Percentiles rank a stretch among this genome's conserved stretches.
These are phyloP conservation scores for Schizopora paradoxa DNA, from an alignment of 1,284 basidiomycete species.

Conservation along the genomic window DNA sequence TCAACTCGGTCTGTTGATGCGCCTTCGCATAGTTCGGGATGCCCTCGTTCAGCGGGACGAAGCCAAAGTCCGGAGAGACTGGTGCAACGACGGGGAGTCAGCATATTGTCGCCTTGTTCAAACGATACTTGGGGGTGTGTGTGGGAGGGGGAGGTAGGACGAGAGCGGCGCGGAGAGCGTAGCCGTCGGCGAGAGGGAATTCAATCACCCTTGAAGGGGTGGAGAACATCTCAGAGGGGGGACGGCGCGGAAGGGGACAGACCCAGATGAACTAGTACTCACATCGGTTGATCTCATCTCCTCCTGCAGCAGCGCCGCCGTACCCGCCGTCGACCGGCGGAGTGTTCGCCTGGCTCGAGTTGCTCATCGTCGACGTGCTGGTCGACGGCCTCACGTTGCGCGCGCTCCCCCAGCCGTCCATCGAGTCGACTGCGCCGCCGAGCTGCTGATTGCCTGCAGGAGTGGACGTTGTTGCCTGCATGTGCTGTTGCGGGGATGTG, in stretches of 20 bases:
- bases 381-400: conserved; percentile 61
- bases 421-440: conserved; percentile 36
- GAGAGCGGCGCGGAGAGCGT: not conserved
- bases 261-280: conserved; percentile 44
- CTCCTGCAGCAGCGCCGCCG: conserved; percentile 49
- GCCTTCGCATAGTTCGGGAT: conserved; percentile 63
- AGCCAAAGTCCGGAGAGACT: conserved; percentile 81
- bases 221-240: conserved; percentile 29
- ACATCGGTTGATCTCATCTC: conserved; percentile 75
- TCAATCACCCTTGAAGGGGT: conserved; percentile 16
- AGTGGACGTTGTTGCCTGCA: too few relatives aligned
- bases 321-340: conserved; percentile 57
- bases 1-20: conserved; percentile 37
- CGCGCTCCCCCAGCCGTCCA: conserved; percentile 26
- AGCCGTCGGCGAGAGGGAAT: too few relatives aligned
- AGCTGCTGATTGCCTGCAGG: conserved; percentile 35
- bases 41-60: conserved; percentile 70
- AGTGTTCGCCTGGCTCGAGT: conserved; percentile 72
- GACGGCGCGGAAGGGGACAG: conserved; percentile 23
- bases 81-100: conserved; percentile 39
- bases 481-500: conserved; percentile 10
- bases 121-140: conserved; percentile 13
- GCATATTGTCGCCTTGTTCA: conserved; percentile 32
- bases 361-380: conserved; percentile 65
- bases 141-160: conserved; percentile 6